phyloP scores from a whole-genome alignment of 2,329 filamentous ascomycete genomes.

The Colletotrichum tropicale region DNA sequence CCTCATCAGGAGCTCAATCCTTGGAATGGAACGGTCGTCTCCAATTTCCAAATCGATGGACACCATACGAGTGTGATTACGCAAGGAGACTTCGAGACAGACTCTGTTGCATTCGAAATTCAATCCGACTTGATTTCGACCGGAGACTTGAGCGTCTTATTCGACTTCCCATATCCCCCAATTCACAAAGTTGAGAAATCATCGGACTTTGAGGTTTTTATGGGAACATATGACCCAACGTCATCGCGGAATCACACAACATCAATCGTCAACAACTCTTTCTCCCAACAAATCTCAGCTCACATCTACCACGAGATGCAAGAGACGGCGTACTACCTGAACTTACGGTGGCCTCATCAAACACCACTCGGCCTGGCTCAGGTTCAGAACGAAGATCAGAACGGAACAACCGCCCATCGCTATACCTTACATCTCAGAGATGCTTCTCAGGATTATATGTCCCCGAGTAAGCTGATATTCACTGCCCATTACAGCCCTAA shows the following conservation, averaged over 20 bases:
- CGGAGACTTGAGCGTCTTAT: conserved; percentile 37
- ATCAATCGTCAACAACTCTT: conserved; percentile 6
- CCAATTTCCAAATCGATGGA: conserved; percentile 36
- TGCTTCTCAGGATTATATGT: not conserved
- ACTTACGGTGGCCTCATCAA: conserved; percentile 34
- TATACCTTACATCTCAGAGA: not conserved
- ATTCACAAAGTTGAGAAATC: conserved; percentile 42
- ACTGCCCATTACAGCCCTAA: conserved; percentile 36
- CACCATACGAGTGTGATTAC: conserved; percentile 36
- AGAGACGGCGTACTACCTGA: conserved; percentile 41
- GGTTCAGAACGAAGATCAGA: conserved; percentile 1
- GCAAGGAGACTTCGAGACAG: conserved; percentile 40
- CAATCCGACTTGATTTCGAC: conserved; percentile 37
- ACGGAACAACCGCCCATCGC: not conserved
- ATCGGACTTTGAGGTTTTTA: conserved; percentile 41
- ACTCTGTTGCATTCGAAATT: conserved; percentile 39
- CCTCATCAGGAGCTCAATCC: conserved; percentile 38
- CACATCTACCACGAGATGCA: conserved; percentile 39
- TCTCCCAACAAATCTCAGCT: conserved; percentile 20
- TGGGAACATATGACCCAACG: conserved; percentile 36
- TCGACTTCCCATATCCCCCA: conserved; percentile 47
- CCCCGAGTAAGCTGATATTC: conserved; percentile 26
- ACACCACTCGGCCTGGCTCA: conserved; percentile 12
- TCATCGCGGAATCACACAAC: conserved; percentile 37
- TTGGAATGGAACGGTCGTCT: conserved; percentile 41